Evolutionary conservation across 768 basidiomycete genomes (phyloP).

Genomic region (Psilocybe cubensis): DNA sequence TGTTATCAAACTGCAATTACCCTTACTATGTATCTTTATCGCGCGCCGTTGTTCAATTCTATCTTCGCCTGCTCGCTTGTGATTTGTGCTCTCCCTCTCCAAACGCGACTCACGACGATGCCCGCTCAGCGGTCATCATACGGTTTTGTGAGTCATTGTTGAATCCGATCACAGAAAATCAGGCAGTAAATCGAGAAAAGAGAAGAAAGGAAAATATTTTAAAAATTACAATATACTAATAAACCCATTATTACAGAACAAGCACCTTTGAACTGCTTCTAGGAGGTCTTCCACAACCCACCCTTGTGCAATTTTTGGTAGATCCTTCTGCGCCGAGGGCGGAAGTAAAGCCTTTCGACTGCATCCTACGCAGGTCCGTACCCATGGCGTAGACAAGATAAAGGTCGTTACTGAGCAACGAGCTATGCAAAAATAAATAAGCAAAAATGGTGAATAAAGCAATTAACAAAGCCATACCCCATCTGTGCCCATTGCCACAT

Average conservation of each 20-base stretch:
- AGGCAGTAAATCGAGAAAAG: background rate
- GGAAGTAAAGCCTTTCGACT: conserved; percentile 79
- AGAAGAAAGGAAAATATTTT: background rate
- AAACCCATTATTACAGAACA: conserved; percentile 72
- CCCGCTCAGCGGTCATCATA: background rate
- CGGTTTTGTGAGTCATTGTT: background rate
- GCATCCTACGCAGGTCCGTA: conserved; percentile 83
- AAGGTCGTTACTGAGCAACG: conserved; percentile 84
- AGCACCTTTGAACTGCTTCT: conserved; percentile 67
- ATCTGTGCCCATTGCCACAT: conserved; percentile 75
- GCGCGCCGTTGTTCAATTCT: conserved; percentile 11
- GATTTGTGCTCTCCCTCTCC: background rate
- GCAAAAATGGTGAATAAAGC: background rate
- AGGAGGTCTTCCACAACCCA: conserved; percentile 70
- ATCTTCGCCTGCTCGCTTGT: background rate
- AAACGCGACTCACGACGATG: too few relatives aligned
- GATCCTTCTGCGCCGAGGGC: conserved; percentile 35
- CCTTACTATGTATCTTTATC: conserved; percentile 21
- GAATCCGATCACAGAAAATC: background rate
- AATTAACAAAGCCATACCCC: conserved; percentile 55
- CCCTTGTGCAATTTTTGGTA: conserved; percentile 52
- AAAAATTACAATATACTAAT: conserved; percentile 51
- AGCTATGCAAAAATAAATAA: conserved; percentile 42
- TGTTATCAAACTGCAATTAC: conserved; percentile 14
- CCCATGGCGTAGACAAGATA: conserved; percentile 75